These are phyloP conservation scores for Aspergillus tubingensis DNA, from an alignment of 2,329 filamentous ascomycete species.

Conservation along the genomic window DNA sequence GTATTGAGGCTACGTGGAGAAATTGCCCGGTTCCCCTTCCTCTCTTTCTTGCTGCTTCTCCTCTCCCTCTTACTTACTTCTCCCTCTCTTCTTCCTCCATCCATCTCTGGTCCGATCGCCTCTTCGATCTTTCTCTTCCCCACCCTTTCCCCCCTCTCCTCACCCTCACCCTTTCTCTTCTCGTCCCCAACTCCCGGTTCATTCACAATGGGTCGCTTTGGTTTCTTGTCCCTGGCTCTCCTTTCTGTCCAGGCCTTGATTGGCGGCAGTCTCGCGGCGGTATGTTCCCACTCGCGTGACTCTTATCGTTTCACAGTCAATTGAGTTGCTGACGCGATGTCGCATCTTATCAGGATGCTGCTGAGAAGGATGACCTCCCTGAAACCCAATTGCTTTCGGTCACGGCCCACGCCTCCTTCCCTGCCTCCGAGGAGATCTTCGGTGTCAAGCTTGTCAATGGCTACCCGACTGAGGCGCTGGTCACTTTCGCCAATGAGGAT, in stretches of 20 bases:
- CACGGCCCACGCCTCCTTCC: constrained; percentile 60
- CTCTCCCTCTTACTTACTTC: neutral
- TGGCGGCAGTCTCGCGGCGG: constrained; percentile 62
- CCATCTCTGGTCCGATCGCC: neutral
- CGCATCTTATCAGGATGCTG: constrained; percentile 51
- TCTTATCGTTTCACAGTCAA: constrained; percentile 13
- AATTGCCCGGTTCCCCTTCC: constrained; percentile 17
- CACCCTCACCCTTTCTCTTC: constrained; percentile 17
- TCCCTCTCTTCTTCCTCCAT: constrained; percentile 5
- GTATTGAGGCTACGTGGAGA: constrained; percentile 28
- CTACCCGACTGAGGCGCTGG: constrained; percentile 75
- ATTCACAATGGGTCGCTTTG: constrained; percentile 69
- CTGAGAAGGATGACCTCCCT: constrained; percentile 66
- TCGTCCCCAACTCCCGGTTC: constrained; percentile 10
- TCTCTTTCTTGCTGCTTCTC: constrained; percentile 1
- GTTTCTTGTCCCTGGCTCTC: constrained; percentile 70
- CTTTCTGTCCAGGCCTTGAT: constrained; percentile 69
- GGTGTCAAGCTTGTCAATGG: constrained; percentile 96
- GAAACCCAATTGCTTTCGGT: constrained; percentile 62
- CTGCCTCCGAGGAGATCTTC: constrained; percentile 78
- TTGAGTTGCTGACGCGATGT: constrained; percentile 25
- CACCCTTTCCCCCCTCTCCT: constrained; percentile 9
- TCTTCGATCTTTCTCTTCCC: constrained; percentile 1
- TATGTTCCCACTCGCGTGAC: constrained; percentile 46
- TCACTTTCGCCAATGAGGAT: constrained; percentile 86